phyloP scores from a whole-genome alignment of 192 early-diverging fungal species.

The Borealophlyctis nickersoniae region DNA sequence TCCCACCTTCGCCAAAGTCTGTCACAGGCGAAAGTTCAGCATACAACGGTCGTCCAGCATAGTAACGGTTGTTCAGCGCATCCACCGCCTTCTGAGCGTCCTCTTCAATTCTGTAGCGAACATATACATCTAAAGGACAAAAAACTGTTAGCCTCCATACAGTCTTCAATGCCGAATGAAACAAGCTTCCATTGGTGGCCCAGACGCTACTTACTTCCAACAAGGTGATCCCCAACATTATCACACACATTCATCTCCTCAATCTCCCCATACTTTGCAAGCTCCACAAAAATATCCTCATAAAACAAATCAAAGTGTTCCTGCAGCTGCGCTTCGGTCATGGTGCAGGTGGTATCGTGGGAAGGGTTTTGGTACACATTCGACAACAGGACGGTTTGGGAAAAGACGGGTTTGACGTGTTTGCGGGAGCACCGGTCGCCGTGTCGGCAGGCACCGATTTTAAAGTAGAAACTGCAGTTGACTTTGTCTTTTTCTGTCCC shows the following conservation, averaged over 20 bases:
- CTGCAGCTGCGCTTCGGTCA: constrained; percentile 69
- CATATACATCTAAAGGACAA: constrained; percentile 74
- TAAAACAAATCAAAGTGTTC: constrained; percentile 95
- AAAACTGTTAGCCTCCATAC: constrained; percentile 15
- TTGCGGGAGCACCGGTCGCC: constrained; percentile 95
- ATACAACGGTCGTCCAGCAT: constrained; percentile 88
- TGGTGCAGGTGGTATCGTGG: constrained; percentile 53
- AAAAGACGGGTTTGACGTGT: constrained; percentile 95
- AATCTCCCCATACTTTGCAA: constrained; percentile 94
- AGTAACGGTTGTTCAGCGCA: constrained; percentile 90
- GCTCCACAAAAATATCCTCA: constrained; percentile 93
- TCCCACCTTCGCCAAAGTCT: constrained; percentile 82
- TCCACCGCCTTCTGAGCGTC: constrained; percentile 91
- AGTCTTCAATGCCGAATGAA: constrained; percentile 8
- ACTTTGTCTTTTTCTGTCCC: constrained; percentile 99
- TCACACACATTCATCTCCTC: constrained; percentile 97
- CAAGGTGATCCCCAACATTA: constrained; percentile 96
- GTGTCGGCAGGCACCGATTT: constrained; percentile 98
- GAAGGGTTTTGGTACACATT: constrained; percentile 95
- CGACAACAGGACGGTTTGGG: constrained; percentile 88
- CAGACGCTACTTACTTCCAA: constrained; percentile 78
- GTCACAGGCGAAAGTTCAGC: constrained; percentile 96
- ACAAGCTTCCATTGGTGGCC: background rate
- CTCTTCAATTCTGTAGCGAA: constrained; percentile 84
- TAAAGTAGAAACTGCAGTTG: constrained; percentile 99